These are phyloP conservation scores for Coemansia aciculifera DNA, from an alignment of 192 early-diverging fungal species.

Conservation along the genomic window DNA sequence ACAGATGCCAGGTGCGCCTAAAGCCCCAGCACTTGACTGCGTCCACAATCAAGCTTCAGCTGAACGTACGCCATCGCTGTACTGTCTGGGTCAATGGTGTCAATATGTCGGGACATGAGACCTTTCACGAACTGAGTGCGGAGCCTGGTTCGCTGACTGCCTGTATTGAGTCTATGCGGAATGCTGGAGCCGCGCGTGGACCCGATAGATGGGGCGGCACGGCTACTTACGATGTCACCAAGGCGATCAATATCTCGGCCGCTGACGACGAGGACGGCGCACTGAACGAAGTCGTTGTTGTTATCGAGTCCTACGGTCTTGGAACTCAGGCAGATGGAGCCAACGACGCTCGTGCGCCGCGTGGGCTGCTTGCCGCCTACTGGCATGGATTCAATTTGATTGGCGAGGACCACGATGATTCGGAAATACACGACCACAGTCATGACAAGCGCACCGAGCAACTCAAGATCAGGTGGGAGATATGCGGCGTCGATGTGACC, in stretches of 20 bases:
- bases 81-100: slow-evolving; percentile 70
- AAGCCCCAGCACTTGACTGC: slow-evolving; percentile 31
- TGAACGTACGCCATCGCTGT: slow-evolving; percentile 74
- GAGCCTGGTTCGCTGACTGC: slow-evolving; percentile 24
- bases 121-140: slow-evolving; percentile 62
- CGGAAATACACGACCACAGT: slow-evolving; percentile 51
- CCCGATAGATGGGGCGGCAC: slow-evolving; percentile 66
- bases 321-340: slow-evolving; percentile 67
- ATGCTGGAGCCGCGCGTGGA: slow-evolving; percentile 41
- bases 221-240: slow-evolving; percentile 60
- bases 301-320: slow-evolving; percentile 78
- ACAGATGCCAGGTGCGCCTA: slow-evolving; percentile 58
- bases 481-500: slow-evolving; percentile 75
- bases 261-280: slow-evolving; percentile 49
- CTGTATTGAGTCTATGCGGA: slow-evolving; percentile 21
- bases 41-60: slow-evolving; percentile 51
- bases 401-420: slow-evolving; percentile 54
- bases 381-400: slow-evolving; percentile 58
- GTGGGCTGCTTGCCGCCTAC: slow-evolving; percentile 69
- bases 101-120: slow-evolving; percentile 78
- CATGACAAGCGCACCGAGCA: slow-evolving; percentile 51
- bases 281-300: slow-evolving; percentile 66
- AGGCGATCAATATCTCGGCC: slow-evolving; percentile 34
- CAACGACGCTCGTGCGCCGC: slow-evolving; percentile 74
- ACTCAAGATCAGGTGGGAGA: slow-evolving; percentile 59